Evolutionary conservation across 768 basidiomycete species (phyloP).

Genomic region (Butyriboletus loyo): DNA sequence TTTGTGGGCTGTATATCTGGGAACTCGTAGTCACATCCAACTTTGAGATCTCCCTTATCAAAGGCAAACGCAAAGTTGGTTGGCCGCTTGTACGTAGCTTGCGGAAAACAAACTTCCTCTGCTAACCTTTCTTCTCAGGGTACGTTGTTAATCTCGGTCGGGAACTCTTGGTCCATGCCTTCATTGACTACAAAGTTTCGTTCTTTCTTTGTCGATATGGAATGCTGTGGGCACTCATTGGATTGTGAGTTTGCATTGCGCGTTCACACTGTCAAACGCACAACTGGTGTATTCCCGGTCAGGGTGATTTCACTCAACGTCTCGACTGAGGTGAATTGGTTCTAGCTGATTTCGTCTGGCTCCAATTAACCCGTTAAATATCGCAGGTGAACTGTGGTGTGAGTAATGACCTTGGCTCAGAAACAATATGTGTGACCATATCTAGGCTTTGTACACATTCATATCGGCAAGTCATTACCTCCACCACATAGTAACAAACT

Average conservation of each 20-base stretch:
- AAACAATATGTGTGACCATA: constrained; percentile 2
- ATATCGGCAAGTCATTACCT: constrained; percentile 48
- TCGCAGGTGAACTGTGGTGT: constrained; percentile 58
- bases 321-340: constrained; percentile 28
- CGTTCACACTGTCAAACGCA: neutral
- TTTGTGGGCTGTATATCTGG: constrained; percentile 68
- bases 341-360: neutral
- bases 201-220: constrained; percentile 73
- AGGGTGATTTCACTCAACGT: constrained; percentile 61
- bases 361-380: neutral
- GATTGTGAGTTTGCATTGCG: constrained; percentile 41
- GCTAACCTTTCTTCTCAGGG: constrained; percentile 15
- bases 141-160: constrained; percentile 6
- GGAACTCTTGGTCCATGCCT: neutral
- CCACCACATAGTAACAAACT: neutral
- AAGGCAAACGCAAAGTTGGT: constrained; percentile 53
- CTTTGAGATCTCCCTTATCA: constrained; percentile 67
- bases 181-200: constrained; percentile 40
- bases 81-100: constrained; percentile 62
- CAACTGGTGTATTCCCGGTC: neutral
- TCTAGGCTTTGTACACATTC: constrained; percentile 63
- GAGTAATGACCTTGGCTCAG: constrained; percentile 20
- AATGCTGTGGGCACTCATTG: constrained; percentile 62
- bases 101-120: neutral
- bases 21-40: constrained; percentile 59